These are phyloP conservation scores for Hypoxylon sp. DNA, from an alignment of 2,329 filamentous ascomycete genomes.

Conservation along the genomic window DNA sequence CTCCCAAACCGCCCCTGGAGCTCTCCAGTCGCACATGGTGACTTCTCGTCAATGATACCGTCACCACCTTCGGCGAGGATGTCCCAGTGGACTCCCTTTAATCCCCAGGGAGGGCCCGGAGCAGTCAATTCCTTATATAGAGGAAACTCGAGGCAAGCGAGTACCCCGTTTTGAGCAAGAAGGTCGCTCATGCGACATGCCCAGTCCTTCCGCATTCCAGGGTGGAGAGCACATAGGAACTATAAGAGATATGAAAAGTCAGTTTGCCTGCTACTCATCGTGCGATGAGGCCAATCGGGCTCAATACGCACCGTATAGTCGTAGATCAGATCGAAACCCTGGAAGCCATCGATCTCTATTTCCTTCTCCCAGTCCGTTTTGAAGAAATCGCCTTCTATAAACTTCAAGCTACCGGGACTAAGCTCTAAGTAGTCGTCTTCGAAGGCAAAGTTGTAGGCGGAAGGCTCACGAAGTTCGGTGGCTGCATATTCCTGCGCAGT, in stretches of 20 bases:
- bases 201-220: conserved; percentile 29
- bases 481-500: conserved; percentile 14
- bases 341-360: conserved; percentile 1
- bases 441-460: conserved; percentile 16
- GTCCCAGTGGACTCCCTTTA: conserved; percentile 28
- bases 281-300: too few relatives aligned
- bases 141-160: conserved; percentile 31
- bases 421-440: background rate
- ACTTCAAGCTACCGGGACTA: conserved; percentile 1
- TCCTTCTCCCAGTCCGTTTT: conserved; percentile 19
- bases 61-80: conserved; percentile 22
- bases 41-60: conserved; percentile 16
- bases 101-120: conserved; percentile 26
- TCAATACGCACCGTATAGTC: conserved; percentile 27
- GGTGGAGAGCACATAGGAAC: conserved; percentile 28
- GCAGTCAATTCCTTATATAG: conserved; percentile 24
- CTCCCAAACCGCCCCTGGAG: conserved; percentile 21
- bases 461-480: conserved; percentile 19
- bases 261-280: background rate
- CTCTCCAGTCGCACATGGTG: background rate
- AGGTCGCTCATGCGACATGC: conserved; percentile 26
- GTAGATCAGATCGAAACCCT: conserved; percentile 30
- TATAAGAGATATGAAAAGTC: background rate
- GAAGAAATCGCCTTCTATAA: conserved; percentile 29
- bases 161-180: conserved; percentile 20